Evolutionary conservation across 495 filamentous ascomycete species (phyloP), one percentile per base, ranked within the genome.

Genomic region (Xylaria telfairii): DNA sequence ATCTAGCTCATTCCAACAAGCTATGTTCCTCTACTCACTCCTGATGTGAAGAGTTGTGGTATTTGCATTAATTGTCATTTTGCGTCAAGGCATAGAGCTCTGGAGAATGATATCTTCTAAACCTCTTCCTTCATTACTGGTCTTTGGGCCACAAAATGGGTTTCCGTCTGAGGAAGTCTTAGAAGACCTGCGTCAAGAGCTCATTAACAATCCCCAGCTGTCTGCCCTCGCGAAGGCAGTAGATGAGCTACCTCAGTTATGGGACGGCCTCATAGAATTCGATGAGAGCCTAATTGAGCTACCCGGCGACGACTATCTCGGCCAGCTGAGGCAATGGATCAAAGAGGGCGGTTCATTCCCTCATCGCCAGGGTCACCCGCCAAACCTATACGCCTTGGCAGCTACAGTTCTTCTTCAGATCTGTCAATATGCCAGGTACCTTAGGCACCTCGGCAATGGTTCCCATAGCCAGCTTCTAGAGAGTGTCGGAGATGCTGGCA

Each of bases 91-190:
- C 24, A 28, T 64, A 28, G 30, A 6, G 42, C 24, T 4, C 28
- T 28, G 7, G 10, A 49, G 1, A 37, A 65, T 65, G 62, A n/a
- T 24, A 39, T 65, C 44, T 13, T n/a, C 42, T 15, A n/a, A 30
- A 47, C 3, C 3, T 19, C 42, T 69, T 56, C 70, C 70, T 28
- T 69, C 65, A 10, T 21, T 72, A 4, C 42, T 72, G 21, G 42
- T 72, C 53, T 72, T 72, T 30, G 70, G 70, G 15, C 65, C 70
- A 28, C 70, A 72, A 32, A 72, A 39, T 28, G 59, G 41, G 21
- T 53, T 69, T 17, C 70, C 70, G 4, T 51, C 70, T 3, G 15
- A 26, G 21, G 70, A 69, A 17, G 34, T 28, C 2, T 41, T 72
- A 39, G 44, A 42, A 46, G 70, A 69, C 9, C 42, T 67, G 24